Percentiles rank a stretch among this genome's conserved stretches.
These are phyloP conservation scores for Angomonas deanei DNA, from an alignment of 208 protist genomes.

Conservation along the genomic window DNA sequence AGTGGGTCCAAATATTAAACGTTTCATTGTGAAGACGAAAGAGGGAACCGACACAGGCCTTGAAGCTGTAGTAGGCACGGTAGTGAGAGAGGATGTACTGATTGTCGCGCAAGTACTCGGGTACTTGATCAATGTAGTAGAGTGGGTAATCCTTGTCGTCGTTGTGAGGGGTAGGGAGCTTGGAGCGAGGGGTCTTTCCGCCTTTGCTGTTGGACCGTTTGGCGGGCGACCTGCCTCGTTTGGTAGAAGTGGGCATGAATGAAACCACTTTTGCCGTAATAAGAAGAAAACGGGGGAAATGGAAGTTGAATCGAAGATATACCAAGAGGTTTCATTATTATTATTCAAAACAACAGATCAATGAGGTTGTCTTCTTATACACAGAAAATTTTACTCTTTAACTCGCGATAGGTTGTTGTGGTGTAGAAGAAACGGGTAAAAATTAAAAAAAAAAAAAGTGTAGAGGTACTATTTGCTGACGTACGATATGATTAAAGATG, in stretches of 20 bases:
- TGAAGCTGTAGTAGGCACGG: conserved; percentile 31
- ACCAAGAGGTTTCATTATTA: too few species aligned
- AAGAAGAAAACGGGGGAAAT: too few species aligned
- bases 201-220: background rate
- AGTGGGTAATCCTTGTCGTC: conserved; percentile 20
- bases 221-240: background rate
- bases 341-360: too few species aligned
- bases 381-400: too few species aligned
- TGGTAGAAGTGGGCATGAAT: background rate
- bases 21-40: conserved; percentile 64
- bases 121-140: conserved; percentile 32
- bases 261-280: too few species aligned
- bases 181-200: background rate
- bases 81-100: conserved; percentile 30
- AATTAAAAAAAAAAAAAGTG: background rate
- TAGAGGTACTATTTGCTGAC: background rate
- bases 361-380: too few species aligned
- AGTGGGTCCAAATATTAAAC: conserved; percentile 70
- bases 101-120: conserved; percentile 37
- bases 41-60: conserved; percentile 28
- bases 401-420: too few species aligned
- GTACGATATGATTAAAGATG: background rate
- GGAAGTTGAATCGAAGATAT: too few species aligned
- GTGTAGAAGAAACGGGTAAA: too few species aligned
- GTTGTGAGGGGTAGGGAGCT: conserved; percentile 16